Conservation (phyloP, 148 eudicot species). For the Amaranthus hypochondriacus region DNA sequence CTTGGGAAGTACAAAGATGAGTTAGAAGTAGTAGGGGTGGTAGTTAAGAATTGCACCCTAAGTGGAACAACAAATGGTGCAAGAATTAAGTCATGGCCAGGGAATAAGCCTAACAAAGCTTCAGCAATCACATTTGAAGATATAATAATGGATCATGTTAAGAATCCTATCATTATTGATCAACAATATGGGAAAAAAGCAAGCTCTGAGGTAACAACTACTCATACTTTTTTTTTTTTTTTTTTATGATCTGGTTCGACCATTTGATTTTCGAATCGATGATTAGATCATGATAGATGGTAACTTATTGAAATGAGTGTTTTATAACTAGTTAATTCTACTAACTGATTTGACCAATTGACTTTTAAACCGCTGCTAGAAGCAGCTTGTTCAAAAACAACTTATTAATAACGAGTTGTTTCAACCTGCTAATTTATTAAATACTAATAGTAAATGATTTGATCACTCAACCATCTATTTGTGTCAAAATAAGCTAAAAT, state of each 20-base stretch:
- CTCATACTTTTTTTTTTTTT: background rate
- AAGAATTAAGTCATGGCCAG: conserved; percentile 48
- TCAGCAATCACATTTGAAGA: conserved; percentile 34
- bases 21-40: conserved; percentile 22
- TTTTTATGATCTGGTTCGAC: background rate
- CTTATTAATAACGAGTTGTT: too few relatives aligned
- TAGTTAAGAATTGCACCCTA: conserved; percentile 33
- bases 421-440: too few relatives aligned
- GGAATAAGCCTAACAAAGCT: conserved; percentile 23
- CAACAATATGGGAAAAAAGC: conserved; percentile 27
- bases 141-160: conserved; percentile 35
- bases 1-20: conserved; percentile 29
- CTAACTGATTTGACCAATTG: too few relatives aligned
- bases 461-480: too few relatives aligned
- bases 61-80: conserved; percentile 37
- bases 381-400: too few relatives aligned
- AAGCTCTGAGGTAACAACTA: conserved; percentile 6
- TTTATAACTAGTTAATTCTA: too few relatives aligned
- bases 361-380: too few relatives aligned
- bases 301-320: too few relatives aligned
- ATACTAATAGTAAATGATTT: too few relatives aligned
- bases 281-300: too few relatives aligned
- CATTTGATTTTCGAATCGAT: too few relatives aligned
- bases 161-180: conserved; percentile 40
- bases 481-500: too few relatives aligned